Evolutionary conservation across 441 rosid genomes (phyloP).

Genomic region (Dalechampia spathulata): DNA sequence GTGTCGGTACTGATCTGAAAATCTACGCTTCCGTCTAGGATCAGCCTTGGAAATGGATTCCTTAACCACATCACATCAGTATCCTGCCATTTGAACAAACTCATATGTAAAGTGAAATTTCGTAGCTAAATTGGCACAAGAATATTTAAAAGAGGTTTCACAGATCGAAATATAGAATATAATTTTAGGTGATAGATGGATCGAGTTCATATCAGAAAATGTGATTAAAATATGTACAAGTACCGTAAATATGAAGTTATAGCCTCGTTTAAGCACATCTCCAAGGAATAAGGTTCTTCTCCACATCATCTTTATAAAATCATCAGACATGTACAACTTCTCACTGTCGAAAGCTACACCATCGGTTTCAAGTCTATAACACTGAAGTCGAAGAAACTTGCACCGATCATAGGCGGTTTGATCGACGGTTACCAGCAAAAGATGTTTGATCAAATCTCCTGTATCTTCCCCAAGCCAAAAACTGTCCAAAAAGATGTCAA

Average conservation of each 20-base stretch:
- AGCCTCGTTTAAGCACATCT: conserved; percentile 36
- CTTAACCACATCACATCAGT: conserved; percentile 42
- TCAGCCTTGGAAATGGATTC: conserved; percentile 33
- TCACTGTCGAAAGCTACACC: conserved; percentile 28
- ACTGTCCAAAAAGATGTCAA: conserved; percentile 37
- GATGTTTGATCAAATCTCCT: conserved; percentile 20
- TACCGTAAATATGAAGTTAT: conserved; percentile 45
- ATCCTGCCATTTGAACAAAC: conserved; percentile 23
- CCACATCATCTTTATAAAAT: conserved; percentile 48
- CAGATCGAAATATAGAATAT: too few species aligned
- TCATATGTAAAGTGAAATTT: too few species aligned
- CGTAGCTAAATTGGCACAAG: too few species aligned
- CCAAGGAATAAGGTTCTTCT: conserved; percentile 32
- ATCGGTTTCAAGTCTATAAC: conserved; percentile 32
- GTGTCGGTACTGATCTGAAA: conserved; percentile 37
- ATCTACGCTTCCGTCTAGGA: conserved; percentile 19
- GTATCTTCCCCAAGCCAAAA: conserved; percentile 42
- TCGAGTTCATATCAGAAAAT: too few species aligned
- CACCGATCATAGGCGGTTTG: conserved; percentile 36
- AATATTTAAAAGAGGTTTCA: too few species aligned
- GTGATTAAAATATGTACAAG: too few species aligned
- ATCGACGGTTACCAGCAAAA: conserved; percentile 33
- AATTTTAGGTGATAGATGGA: too few species aligned
- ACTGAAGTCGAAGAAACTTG: conserved; percentile 36
- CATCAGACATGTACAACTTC: conserved; percentile 33